These are phyloP conservation scores for Gamarada debralockiae DNA, from an alignment of 495 filamentous ascomycete genomes.

Conservation along the genomic window DNA sequence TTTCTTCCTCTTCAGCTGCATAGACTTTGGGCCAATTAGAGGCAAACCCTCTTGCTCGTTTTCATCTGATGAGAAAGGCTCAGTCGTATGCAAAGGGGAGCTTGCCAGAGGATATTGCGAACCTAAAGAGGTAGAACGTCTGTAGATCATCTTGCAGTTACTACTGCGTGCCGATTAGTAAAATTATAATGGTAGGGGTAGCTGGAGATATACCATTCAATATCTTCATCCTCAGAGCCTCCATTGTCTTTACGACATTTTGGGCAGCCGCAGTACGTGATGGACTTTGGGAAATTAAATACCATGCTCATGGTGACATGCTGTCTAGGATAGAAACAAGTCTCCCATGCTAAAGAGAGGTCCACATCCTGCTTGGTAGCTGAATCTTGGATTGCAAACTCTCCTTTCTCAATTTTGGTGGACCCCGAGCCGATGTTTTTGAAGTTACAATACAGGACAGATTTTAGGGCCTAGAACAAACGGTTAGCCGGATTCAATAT, in stretches of 20 bases:
- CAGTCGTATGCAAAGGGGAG: too few species aligned
- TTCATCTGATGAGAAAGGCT: too few species aligned
- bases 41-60: too few species aligned
- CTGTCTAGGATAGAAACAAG: conserved; percentile 25
- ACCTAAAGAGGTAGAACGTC: background rate
- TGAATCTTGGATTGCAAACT: conserved; percentile 28
- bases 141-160: background rate
- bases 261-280: background rate
- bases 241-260: background rate
- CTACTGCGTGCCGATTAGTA: too few species aligned
- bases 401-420: conserved; percentile 15
- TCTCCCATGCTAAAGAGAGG: conserved; percentile 20
- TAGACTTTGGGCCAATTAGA: too few species aligned
- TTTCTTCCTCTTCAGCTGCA: too few species aligned
- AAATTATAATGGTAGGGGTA: too few species aligned
- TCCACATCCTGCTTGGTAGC: conserved; percentile 20
- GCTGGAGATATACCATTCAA: background rate
- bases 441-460: conserved; percentile 21
- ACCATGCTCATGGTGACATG: conserved; percentile 31
- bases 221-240: background rate
- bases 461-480: conserved; percentile 16
- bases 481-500: too few species aligned
- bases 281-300: conserved; percentile 15
- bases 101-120: too few species aligned
- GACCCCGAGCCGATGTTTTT: conserved; percentile 16